Percentiles rank a stretch among this genome's conserved stretches.
Conservation (phyloP, 495 filamentous ascomycete genomes). For the Tirmania nivea region DNA sequence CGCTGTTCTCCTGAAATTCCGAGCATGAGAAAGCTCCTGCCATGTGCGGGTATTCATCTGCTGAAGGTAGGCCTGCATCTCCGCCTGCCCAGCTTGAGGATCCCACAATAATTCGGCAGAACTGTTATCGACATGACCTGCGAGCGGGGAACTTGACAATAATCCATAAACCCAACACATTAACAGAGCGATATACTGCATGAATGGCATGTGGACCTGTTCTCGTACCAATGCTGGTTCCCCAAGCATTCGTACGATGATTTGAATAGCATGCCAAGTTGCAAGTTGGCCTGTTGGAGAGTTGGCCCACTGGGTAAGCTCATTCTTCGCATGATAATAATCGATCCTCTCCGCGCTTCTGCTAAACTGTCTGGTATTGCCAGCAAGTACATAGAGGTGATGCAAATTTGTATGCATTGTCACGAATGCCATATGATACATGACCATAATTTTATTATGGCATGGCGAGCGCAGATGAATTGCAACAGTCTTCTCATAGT, state of each 20-base stretch:
- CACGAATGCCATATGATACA: constrained; percentile 20
- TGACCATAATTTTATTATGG: constrained; percentile 16
- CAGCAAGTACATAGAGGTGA: constrained; percentile 12
- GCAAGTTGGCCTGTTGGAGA: constrained; percentile 12
- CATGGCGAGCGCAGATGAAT: constrained; percentile 14
- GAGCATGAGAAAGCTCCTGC: constrained; percentile 12
- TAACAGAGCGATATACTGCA: constrained; percentile 14
- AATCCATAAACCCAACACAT: constrained; percentile 19
- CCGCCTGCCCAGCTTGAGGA: constrained; percentile 5
- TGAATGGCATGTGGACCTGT: constrained; percentile 15
- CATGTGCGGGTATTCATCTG: constrained; percentile 18
- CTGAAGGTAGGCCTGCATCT: constrained; percentile 13
- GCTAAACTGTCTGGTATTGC: constrained; percentile 11
- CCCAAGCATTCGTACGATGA: constrained; percentile 11
- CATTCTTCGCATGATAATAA: constrained; percentile 15
- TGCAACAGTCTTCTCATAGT: constrained; percentile 17
- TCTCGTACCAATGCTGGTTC: constrained; percentile 11
- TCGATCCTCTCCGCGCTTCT: constrained; percentile 6
- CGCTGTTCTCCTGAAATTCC: constrained; percentile 9
- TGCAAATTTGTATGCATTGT: constrained; percentile 17
- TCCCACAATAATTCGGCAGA: constrained; percentile 15
- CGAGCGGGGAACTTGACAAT: constrained; percentile 8
- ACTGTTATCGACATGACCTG: constrained; percentile 5
- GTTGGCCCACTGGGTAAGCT: constrained; percentile 15
- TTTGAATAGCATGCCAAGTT: constrained; percentile 18